These are phyloP conservation scores for Curvularia eragrostidis DNA, from an alignment of 2,329 filamentous ascomycete genomes.

Conservation along the genomic window DNA sequence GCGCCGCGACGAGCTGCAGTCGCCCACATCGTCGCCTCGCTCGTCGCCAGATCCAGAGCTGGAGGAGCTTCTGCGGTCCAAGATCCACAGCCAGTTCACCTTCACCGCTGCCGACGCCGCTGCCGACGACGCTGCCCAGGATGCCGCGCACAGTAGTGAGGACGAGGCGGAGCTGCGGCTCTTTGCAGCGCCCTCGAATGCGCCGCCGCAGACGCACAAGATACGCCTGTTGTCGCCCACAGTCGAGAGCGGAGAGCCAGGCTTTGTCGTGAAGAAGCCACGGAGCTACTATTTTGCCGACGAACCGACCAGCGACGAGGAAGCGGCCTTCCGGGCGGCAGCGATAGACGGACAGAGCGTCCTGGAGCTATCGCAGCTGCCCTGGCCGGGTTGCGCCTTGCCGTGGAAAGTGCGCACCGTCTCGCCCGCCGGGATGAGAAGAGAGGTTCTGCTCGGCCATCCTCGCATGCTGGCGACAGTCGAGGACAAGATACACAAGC, in stretches of 20 bases:
- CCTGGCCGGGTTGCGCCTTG: conserved; percentile 46
- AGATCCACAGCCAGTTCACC: conserved; percentile 31
- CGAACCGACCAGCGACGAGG: conserved; percentile 31
- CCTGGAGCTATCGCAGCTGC: conserved; percentile 35
- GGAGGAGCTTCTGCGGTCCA: conserved; percentile 39
- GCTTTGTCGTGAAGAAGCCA: conserved; percentile 40
- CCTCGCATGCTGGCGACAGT: conserved; percentile 29
- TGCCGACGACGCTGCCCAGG: conserved; percentile 7
- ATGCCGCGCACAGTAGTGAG: conserved; percentile 24
- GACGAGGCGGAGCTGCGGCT: conserved; percentile 46
- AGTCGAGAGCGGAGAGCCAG: conserved; percentile 31
- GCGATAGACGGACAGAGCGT: conserved; percentile 42
- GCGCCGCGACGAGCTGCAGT: conserved; percentile 46
- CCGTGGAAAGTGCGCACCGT: conserved; percentile 47
- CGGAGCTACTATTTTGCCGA: conserved; percentile 47
- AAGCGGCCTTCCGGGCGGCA: conserved; percentile 30
- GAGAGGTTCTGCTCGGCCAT: conserved; percentile 40
- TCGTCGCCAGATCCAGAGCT: conserved; percentile 46
- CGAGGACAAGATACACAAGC: conserved; percentile 34
- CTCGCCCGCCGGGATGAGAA: conserved; percentile 40
- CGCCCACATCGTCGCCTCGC: conserved; percentile 41
- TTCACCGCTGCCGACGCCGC: conserved; percentile 30
- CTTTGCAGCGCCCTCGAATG: conserved; percentile 38
- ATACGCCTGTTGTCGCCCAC: conserved; percentile 44
- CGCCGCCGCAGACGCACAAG: conserved; percentile 33